These are phyloP conservation scores for Annona squamosa DNA, from an alignment of 164 flowering plant genomes.

Conservation along the genomic window DNA sequence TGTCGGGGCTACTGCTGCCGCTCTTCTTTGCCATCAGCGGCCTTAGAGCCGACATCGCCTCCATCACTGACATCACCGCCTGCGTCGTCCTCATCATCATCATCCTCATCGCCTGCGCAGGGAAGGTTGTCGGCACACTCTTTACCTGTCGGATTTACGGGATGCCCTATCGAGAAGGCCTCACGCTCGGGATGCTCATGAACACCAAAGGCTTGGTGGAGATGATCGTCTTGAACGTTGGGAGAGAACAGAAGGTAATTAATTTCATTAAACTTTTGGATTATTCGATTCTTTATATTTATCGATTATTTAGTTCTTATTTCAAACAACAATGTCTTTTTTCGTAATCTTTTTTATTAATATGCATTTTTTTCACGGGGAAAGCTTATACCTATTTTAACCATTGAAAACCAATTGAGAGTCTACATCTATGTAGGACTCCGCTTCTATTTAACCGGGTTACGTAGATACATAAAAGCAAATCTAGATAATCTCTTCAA, in stretches of 20 bases:
- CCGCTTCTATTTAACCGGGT: too few relatives aligned
- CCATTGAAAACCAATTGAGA: too few relatives aligned
- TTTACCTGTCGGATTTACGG: constrained; percentile 16
- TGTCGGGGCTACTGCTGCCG: constrained; percentile 40
- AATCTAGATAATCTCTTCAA: too few relatives aligned
- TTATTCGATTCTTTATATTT: too few relatives aligned
- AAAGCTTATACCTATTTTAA: too few relatives aligned
- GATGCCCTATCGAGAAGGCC: constrained; percentile 27
- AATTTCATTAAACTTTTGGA: too few relatives aligned
- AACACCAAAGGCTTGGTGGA: constrained; percentile 51
- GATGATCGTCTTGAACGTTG: constrained; percentile 37
- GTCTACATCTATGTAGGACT: too few relatives aligned
- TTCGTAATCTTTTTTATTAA: too few relatives aligned
- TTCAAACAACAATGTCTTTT: too few relatives aligned
- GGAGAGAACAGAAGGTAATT: constrained; percentile 21
- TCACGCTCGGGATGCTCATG: constrained; percentile 42
- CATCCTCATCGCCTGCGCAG: constrained; percentile 12
- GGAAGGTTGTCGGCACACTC: constrained; percentile 29
- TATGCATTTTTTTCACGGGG: too few relatives aligned
- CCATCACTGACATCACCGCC: not conserved
- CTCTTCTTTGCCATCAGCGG: constrained; percentile 38
- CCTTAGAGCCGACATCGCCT: constrained; percentile 5
- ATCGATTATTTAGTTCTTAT: too few relatives aligned
- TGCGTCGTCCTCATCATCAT: constrained; percentile 6
- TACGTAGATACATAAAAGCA: too few relatives aligned